phyloP scores from a whole-genome alignment of 1,139 yeast genomes.

The Blastobotrys raffinosifermentans region DNA sequence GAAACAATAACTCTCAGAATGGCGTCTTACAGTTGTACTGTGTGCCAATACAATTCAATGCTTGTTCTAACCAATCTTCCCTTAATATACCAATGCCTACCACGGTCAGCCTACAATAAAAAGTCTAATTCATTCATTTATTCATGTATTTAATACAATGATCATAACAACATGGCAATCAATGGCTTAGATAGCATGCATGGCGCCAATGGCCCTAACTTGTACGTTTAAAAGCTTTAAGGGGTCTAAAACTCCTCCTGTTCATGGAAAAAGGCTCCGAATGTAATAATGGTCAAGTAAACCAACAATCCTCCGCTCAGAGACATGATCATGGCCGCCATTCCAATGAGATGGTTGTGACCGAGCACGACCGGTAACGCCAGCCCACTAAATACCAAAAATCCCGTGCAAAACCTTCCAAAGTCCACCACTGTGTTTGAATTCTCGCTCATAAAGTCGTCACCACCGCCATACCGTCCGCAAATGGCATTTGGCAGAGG shows the following conservation, averaged over 20 bases:
- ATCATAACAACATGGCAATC: too few species aligned
- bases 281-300: conserved; percentile 66
- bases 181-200: too few species aligned
- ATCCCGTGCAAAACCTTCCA: conserved; percentile 65
- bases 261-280: conserved; percentile 64
- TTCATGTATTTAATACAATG: too few species aligned
- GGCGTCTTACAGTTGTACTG: too few species aligned
- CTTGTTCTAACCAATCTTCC: too few species aligned
- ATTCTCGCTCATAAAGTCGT: conserved; percentile 46
- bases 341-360: conserved; percentile 56
- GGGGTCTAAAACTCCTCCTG: conserved; percentile 40
- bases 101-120: too few species aligned
- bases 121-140: too few species aligned
- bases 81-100: too few species aligned
- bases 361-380: conserved; percentile 60
- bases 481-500: conserved; percentile 63
- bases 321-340: conserved; percentile 56
- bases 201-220: too few species aligned
- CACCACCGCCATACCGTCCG: conserved; percentile 36
- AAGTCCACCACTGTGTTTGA: conserved; percentile 45
- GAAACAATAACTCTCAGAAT: too few species aligned
- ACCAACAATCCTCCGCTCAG: conserved; percentile 65
- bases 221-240: too few species aligned
- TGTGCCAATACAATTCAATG: too few species aligned
- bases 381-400: conserved; percentile 60